Evolutionary conservation across 805 yeast species (phyloP), one percentile per base, ranked within the genome.

Genomic region (Yarrowia porcina): DNA sequence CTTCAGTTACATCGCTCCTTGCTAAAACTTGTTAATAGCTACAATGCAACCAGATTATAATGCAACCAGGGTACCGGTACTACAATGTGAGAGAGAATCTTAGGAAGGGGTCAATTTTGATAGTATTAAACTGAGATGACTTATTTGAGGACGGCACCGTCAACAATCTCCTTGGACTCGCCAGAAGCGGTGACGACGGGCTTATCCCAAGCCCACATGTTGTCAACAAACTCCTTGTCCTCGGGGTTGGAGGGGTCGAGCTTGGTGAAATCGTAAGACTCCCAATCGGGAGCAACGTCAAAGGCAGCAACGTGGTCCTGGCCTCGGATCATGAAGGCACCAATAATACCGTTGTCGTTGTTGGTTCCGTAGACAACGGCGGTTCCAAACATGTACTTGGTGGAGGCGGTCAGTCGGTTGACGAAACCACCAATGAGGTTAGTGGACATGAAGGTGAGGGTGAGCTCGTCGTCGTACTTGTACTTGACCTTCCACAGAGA

Each of bases 211-310:
- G 97, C 96, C 87, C 96, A 90, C 87, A 91, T 82, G 85, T 91
- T 89, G 79, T 89, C 82, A 71, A 94, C 77, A 74, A 90, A 89
- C 67, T 81, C 89, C 79, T 82, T 87, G 82, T 83, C 89, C 74
- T 84, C 94, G 69, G 83, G 85, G 70, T 84, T 83, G 72, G 90
- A 71, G 66, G 87, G 83, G 75, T 93, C 97, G 73, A 93, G 82
- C 82, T 89, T 86, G 75, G 84, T 79, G 88, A 83, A 90, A 65
- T 76, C 74, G 82, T 90, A 93, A 56, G 97, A 90, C 81, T 93
- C 98, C 96, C 96, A 91, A 81, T 94, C 99, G 77, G 99, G 97
- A 74, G 98, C 99, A 77, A 94, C 98, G 69, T 93, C 89, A 74
- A 93, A 90, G 67, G 97, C 99, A 77, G 97, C 96, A 64, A 71